Conservation (phyloP, 768 basidiomycete genomes). For the Galerina sulciceps region DNA sequence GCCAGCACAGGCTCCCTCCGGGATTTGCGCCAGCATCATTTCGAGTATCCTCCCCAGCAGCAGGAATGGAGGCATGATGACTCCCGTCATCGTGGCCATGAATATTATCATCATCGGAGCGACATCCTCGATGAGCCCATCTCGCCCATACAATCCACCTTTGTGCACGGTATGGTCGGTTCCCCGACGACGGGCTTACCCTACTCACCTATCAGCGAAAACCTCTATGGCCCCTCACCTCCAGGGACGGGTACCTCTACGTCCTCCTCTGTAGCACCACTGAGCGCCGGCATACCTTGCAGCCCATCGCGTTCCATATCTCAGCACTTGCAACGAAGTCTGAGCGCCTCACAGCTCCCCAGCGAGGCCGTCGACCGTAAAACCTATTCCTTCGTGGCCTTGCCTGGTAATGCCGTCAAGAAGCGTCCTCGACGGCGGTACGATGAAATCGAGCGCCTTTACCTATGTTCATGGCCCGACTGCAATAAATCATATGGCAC, state of each 20-base stretch:
- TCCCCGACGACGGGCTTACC: slow-evolving; percentile 41
- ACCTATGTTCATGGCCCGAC: slow-evolving; percentile 81
- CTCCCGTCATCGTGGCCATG: slow-evolving; percentile 30
- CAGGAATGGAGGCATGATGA: slow-evolving; percentile 44
- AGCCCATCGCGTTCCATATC: slow-evolving; percentile 31
- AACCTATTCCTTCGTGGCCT: slow-evolving; percentile 81
- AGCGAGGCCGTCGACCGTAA: slow-evolving; percentile 53
- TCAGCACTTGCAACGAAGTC: slow-evolving; percentile 33
- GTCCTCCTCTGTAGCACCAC: slow-evolving; percentile 47
- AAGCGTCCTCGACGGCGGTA: slow-evolving; percentile 86
- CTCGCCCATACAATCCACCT: slow-evolving; percentile 59
- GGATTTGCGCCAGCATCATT: slow-evolving; percentile 44
- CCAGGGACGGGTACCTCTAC: slow-evolving; percentile 66
- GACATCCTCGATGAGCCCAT: slow-evolving; percentile 50
- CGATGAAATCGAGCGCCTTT: slow-evolving; percentile 95
- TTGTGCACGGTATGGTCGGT: slow-evolving; percentile 43
- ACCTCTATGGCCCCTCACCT: slow-evolving; percentile 63
- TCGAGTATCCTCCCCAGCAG: slow-evolving; percentile 36
- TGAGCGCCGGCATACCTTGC: slow-evolving; percentile 26
- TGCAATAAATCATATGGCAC: slow-evolving; percentile 91
- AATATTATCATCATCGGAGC: slow-evolving; percentile 32
- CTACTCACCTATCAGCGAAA: slow-evolving; percentile 51
- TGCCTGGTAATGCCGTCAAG: slow-evolving; percentile 81
- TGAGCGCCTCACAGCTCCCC: slow-evolving; percentile 29
- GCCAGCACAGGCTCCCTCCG: slow-evolving; percentile 49